Percentiles rank a stretch among this genome's conserved stretches.
phyloP scores from a whole-genome alignment of 2,329 filamentous ascomycete genomes.

The Colletotrichum simmondsii region DNA sequence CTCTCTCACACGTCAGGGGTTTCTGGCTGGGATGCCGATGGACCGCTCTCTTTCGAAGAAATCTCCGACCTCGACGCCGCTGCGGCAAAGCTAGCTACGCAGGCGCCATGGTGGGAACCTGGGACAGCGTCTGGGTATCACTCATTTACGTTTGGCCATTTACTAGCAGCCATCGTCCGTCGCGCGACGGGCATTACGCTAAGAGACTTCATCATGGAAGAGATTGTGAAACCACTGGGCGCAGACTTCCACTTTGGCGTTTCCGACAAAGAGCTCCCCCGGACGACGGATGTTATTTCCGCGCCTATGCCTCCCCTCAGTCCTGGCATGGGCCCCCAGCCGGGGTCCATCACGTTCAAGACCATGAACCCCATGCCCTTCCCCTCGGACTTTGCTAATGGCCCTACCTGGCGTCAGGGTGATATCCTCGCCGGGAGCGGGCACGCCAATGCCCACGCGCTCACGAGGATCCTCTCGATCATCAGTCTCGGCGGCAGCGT shows the following conservation, averaged over 20 bases:
- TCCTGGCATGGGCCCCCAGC: slow-evolving; percentile 33
- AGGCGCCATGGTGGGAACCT: slow-evolving; percentile 56
- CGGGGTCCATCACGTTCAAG: slow-evolving; percentile 43
- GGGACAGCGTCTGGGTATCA: slow-evolving; percentile 57
- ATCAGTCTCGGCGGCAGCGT: slow-evolving; percentile 37
- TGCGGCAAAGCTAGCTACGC: slow-evolving; percentile 48
- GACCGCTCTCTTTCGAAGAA: slow-evolving; percentile 42
- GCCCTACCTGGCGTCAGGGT: slow-evolving; percentile 46
- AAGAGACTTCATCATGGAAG: slow-evolving; percentile 48
- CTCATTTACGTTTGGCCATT: slow-evolving; percentile 48
- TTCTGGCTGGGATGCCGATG: slow-evolving; percentile 44
- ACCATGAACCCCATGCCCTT: slow-evolving; percentile 41
- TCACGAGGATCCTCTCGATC: slow-evolving; percentile 52
- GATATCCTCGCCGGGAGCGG: slow-evolving; percentile 56
- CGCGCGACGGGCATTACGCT: slow-evolving; percentile 52
- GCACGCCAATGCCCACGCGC: slow-evolving; percentile 53
- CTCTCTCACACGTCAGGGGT: slow-evolving; percentile 53
- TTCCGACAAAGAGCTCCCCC: slow-evolving; percentile 50
- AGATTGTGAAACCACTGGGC: slow-evolving; percentile 50
- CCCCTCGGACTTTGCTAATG: slow-evolving; percentile 37
- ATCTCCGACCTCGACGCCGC: slow-evolving; percentile 44
- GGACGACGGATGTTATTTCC: slow-evolving; percentile 45
- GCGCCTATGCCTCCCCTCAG: slow-evolving; percentile 40
- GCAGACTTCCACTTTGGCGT: slow-evolving; percentile 60
- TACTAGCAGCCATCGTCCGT: slow-evolving; percentile 54